Base-by-base conservation (phyloP, 73 alveolate genomes). In the Durusdinium trenchii region DNA sequence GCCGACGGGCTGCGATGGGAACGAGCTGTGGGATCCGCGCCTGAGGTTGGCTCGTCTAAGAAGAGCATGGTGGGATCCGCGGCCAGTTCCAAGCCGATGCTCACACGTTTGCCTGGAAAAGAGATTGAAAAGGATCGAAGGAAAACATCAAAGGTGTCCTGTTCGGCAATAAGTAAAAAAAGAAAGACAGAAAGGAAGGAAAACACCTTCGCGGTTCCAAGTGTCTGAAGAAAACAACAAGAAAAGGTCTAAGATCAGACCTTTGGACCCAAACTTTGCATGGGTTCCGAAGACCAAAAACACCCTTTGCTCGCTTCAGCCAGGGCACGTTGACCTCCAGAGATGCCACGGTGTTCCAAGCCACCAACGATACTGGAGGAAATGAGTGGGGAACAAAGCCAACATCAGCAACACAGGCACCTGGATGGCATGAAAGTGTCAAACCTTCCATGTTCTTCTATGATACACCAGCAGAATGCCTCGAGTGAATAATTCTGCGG, bases 41-140 rank as follows among this genome's bases (percentile, higher is more conserved):
- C 94, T 83, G 94, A 52, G 0, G 94, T 85, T 30, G 94, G 94
- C 78, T 85, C 94, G 94, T 85, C 94, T 28, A 85, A 62, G 79
- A 85, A 85, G 26, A 85, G 94, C 94, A 85, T 50, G 0, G 84
- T 73, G n/a, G 73, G 75, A 54, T 85, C 94, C 42, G 94, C 94
- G 6, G 94, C 94, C 75, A 85, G 73, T 78, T 85, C 94, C 52
- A 85, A 62, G 51, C 94, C 94, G 35, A 85, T 85, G 61, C 79
- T 51, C 45, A 85, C 94, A 3, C 94, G 94, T 43, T 85, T 85
- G 40, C 94, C 84, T 73, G 50, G 28, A n/a, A n/a, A n/a, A n/a
- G n/a, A 50, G 52, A 35, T 64, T 43, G 42, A 64, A 64, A 30
- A 64, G 79, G 36, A 64, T 64, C 79, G 67, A 64, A 64, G 79